phyloP scores from a whole-genome alignment of 2,329 filamentous ascomycete species.

The Xenosphaeropsis pyriputrescens region DNA sequence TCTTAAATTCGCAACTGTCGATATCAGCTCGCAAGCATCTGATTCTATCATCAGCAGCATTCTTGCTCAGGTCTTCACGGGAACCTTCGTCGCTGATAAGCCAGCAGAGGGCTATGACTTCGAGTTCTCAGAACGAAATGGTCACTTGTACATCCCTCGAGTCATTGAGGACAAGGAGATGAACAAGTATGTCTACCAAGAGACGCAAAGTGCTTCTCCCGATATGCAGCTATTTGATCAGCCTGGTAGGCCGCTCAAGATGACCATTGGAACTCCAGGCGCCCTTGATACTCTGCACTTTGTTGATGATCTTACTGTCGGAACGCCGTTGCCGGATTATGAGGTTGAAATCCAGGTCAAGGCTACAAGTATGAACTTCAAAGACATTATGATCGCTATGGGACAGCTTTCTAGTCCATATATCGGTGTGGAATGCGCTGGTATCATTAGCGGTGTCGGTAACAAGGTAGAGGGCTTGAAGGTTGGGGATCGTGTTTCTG shows the following conservation, averaged over 20 bases:
- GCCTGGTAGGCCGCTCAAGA: constrained; percentile 9
- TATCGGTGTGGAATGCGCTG: constrained; percentile 20
- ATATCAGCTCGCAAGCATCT: constrained; percentile 18
- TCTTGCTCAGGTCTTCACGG: constrained; percentile 8
- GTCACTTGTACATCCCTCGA: constrained; percentile 13
- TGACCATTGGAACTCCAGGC: constrained; percentile 11
- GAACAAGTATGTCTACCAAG: constrained; percentile 27
- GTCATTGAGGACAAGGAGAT: constrained; percentile 16
- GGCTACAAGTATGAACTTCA: constrained; percentile 20
- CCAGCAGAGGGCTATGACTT: constrained; percentile 8
- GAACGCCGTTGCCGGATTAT: constrained; percentile 5
- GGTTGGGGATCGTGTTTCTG: constrained; percentile 20
- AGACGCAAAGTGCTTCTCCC: constrained; percentile 22
- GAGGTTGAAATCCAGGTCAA: constrained; percentile 16
- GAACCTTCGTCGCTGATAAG: constrained; percentile 3
- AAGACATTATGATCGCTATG: constrained; percentile 20
- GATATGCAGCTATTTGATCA: constrained; percentile 25
- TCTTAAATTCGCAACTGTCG: constrained; percentile 11
- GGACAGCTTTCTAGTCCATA: constrained; percentile 17
- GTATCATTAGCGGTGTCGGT: constrained; percentile 18
- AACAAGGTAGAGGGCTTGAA: constrained; percentile 13
- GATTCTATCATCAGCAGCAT: constrained; percentile 10
- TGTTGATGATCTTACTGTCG: constrained; percentile 11
- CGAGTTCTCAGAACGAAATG: constrained; percentile 12
- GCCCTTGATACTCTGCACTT: constrained; percentile 13